Base-by-base conservation (phyloP, 495 filamentous ascomycete species). In the Xylaria venustula region DNA sequence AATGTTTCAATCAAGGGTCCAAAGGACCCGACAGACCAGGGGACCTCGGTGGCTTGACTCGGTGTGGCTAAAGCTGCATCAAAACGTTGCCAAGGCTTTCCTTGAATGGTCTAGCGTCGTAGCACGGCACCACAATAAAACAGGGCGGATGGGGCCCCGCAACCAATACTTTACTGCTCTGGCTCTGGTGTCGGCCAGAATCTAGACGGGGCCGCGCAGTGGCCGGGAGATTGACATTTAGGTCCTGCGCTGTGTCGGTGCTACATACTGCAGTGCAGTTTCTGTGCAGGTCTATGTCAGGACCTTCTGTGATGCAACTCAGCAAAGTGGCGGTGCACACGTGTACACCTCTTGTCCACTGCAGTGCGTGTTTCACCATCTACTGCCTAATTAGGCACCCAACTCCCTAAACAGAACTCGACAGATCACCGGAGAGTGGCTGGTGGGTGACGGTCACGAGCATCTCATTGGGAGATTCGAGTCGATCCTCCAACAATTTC, bases 31-130 rank as follows among this genome's bases (percentile, higher is more conserved):
- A 22, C 26, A 20, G 17, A 25, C 17, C 19, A 3, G 15, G 7
- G 19, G 15, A 19, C 14, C 45, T 66, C 51, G 65, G 68, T 71
- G 68, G 68, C 68, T 71, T 71, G 68, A 71, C 68, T 54, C 47
- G 41, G 65, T 71, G 68, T 71, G 68, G 68, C 68, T 71, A 68
- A 71, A 64, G 58, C 7, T 15, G 37, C 40, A 34, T 25, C 30
- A 23, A 14, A 46, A 37, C 44, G 45, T 40, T 55, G 53, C 53
- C 42, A 41, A 47, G 28, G n/a, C 14, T 52, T 44, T 15, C 57
- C 57, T 34, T 6, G 14, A 52, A 32, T 4, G 6, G 57, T 40
- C 12, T 54, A 54, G 51, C n/a, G 36, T 20, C 17, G 37, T 8
- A 28, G 14, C 9, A 42, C 51, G 36, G 32, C 14, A 22, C 50